phyloP scores from a whole-genome alignment of 805 yeast species.

The Nakazawaea ernobii region DNA sequence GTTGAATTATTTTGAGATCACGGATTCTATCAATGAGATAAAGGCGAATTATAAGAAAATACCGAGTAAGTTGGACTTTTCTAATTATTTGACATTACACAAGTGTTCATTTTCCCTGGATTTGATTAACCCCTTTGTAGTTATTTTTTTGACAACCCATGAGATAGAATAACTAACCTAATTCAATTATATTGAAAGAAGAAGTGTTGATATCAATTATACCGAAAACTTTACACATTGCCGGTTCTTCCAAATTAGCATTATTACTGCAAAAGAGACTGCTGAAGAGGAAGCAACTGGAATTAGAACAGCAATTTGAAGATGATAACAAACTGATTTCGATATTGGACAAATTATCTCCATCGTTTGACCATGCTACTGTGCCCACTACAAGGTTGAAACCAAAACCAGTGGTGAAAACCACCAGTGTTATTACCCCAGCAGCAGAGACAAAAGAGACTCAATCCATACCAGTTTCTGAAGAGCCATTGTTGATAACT shows the following conservation, averaged over 20 bases:
- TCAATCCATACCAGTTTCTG: too few species aligned
- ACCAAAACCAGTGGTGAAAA: neutral
- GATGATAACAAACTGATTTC: constrained; percentile 3
- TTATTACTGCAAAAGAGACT: constrained; percentile 39
- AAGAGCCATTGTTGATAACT: neutral
- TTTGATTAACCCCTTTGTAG: neutral
- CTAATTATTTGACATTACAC: neutral
- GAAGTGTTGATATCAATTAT: neutral
- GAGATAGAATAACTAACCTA: neutral
- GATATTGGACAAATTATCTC: constrained; percentile 10
- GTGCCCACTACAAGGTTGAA: neutral
- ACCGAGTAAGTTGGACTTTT: constrained; percentile 15
- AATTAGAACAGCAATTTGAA: neutral
- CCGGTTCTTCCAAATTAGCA: constrained; percentile 34
- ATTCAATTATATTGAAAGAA: neutral
- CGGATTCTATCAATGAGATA: constrained; percentile 43
- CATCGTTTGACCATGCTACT: neutral
- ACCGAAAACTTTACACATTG: constrained; percentile 5
- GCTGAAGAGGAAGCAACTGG: constrained; percentile 6
- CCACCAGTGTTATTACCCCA: neutral
- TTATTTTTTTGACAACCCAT: neutral
- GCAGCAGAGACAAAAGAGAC: too few species aligned
- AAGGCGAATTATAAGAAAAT: constrained; percentile 25
- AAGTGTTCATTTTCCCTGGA: neutral
- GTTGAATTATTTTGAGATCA: constrained; percentile 51